Base-by-base conservation (phyloP, 768 basidiomycete species). In the Cyclocybe cylindracea region DNA sequence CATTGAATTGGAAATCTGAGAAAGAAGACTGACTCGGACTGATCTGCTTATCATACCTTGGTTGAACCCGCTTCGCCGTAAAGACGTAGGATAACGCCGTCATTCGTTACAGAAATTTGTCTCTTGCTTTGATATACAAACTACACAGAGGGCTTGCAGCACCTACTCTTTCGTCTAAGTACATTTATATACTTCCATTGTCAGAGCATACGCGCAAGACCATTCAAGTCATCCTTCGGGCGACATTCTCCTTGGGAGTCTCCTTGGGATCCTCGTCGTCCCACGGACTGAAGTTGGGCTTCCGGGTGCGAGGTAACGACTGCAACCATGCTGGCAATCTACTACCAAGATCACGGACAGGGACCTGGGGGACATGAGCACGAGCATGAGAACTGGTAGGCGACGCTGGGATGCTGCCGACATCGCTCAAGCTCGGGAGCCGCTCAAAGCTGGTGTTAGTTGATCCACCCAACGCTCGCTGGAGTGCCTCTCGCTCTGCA, bases 401-500 rank as follows among this genome's bases (percentile, higher is more conserved):
- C 16, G 88, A 84, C n/a, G 85, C 75, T 38, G 86, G 84, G 49
- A 87, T 82, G 66, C 78, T 86, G 50, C 82, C 82, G 43, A 90
- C 87, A 58, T 89, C 86, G 59, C 86, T 86, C 52, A 91, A 73
- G 68, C 86, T 89, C 18, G 89, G 87, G 50, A 91, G 76, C 34
- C 85, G 82, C 68, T 91, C 89, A 29, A 89, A 77, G 63, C 87
- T 90, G 47, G 82, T 76, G 68, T 89, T 90, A 42, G 84, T 78
- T 52, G 86, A 86, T 11, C 85, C 82, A 42, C 87, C 85, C 10
- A 93, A 69, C n/a, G 82, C 88, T 46, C 90, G 86, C 59, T 89
- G 85, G 32, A 94, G 78, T 45, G 80, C 91, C 69, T 91, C 87
- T 39, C 91, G 88, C 76, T 94, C 91, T 55, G 86, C 90, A 48